Evolutionary conservation across 139 green algal species (phyloP).

Genomic region (Penium margaritaceum): DNA sequence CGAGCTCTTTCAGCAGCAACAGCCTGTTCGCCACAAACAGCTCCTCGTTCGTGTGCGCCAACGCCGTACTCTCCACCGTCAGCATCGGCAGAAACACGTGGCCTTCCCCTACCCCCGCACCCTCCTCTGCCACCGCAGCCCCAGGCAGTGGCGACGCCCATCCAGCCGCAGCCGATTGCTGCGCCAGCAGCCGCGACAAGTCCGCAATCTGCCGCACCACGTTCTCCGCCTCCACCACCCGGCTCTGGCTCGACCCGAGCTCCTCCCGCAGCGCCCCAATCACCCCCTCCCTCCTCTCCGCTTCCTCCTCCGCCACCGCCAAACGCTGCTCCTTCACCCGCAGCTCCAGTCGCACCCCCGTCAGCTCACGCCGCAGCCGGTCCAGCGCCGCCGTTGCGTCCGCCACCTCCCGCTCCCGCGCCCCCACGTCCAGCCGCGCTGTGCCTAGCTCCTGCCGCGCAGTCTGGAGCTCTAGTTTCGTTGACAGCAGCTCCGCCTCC

Average conservation of each 20-base stretch:
- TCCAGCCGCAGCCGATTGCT: constrained; percentile 1
- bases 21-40: constrained; percentile 24
- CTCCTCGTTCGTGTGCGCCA: constrained; percentile 26
- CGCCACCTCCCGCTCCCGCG: constrained; percentile 22
- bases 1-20: constrained; percentile 34
- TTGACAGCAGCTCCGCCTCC: constrained; percentile 22
- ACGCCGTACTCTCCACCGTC: constrained; percentile 19
- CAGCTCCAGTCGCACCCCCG: neutral
- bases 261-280: constrained; percentile 1
- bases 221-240: constrained; percentile 9
- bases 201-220: constrained; percentile 31
- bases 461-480: constrained; percentile 34
- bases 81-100: too few species aligned
- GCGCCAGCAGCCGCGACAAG: constrained; percentile 22
- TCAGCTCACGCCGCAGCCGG: constrained; percentile 9
- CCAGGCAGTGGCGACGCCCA: neutral
- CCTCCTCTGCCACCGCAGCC: neutral
- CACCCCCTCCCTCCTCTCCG: neutral
- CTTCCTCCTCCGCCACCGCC: neutral
- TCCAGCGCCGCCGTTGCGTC: constrained; percentile 1
- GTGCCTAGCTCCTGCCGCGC: constrained; percentile 14
- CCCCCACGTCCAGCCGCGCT: constrained; percentile 9
- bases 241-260: neutral
- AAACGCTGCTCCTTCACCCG: neutral
- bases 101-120: too few species aligned